Percentiles rank a stretch among this genome's conserved stretches.
phyloP scores from a whole-genome alignment of 2,329 filamentous ascomycete species.

The Fusarium pseudonygamai region DNA sequence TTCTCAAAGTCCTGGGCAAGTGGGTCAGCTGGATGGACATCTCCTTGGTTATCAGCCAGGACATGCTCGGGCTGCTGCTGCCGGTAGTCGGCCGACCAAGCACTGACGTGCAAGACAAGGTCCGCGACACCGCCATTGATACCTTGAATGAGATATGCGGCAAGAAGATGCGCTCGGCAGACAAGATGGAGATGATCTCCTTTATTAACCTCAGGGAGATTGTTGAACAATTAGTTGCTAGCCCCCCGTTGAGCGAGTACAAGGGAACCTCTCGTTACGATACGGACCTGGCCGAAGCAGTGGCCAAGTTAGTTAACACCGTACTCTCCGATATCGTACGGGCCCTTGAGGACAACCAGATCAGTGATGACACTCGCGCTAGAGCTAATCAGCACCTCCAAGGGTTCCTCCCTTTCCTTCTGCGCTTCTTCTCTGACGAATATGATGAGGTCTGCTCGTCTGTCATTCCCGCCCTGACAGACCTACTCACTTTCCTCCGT shows the following conservation, averaged over 20 bases:
- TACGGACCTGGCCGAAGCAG: constrained; percentile 92
- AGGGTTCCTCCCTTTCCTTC: constrained; percentile 83
- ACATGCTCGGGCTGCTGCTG: constrained; percentile 85
- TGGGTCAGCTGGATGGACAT: constrained; percentile 99
- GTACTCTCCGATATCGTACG: constrained; percentile 87
- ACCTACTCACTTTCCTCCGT: constrained; percentile 89
- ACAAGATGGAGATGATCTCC: constrained; percentile 93
- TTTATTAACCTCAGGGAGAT: constrained; percentile 90
- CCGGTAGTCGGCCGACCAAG: constrained; percentile 84
- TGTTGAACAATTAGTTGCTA: constrained; percentile 84
- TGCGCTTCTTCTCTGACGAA: constrained; percentile 96
- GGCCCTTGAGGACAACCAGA: constrained; percentile 75
- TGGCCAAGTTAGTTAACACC: constrained; percentile 95
- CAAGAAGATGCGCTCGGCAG: constrained; percentile 95
- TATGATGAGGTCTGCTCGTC: constrained; percentile 98
- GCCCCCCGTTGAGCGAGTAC: constrained; percentile 80
- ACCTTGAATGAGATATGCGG: constrained; percentile 94
- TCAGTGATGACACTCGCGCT: constrained; percentile 70
- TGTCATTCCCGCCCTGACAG: constrained; percentile 91
- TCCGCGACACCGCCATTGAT: constrained; percentile 91
- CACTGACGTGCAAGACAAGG: constrained; percentile 74
- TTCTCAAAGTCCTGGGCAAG: constrained; percentile 89
- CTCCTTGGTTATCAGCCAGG: constrained; percentile 87
- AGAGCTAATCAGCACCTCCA: constrained; percentile 85
- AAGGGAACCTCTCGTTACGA: constrained; percentile 89